These are phyloP conservation scores for Cordyceps javanica DNA, from an alignment of 2,329 filamentous ascomycete genomes.

Conservation along the genomic window DNA sequence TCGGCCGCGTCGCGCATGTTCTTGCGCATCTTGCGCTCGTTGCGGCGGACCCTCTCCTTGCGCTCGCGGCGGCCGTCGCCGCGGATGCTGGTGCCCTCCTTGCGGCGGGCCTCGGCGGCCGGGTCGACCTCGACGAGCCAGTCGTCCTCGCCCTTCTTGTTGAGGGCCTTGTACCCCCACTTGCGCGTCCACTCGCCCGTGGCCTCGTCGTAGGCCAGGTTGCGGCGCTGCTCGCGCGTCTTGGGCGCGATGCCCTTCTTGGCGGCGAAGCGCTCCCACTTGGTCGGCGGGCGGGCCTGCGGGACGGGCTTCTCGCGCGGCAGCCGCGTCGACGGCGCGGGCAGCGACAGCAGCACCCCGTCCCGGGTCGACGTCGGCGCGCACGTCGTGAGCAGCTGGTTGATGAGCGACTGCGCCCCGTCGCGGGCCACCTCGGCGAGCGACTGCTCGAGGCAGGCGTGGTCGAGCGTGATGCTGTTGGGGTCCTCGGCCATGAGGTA, in stretches of 20 bases:
- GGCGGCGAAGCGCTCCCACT: constrained; percentile 92
- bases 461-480: constrained; percentile 65
- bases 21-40: constrained; percentile 62
- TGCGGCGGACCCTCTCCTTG: constrained; percentile 64
- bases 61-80: constrained; percentile 59
- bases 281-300: constrained; percentile 73
- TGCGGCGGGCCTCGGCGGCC: constrained; percentile 57
- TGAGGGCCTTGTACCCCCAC: constrained; percentile 91
- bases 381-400: constrained; percentile 88
- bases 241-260: constrained; percentile 96
- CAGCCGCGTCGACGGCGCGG: constrained; percentile 60
- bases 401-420: constrained; percentile 85
- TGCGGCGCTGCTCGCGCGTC: constrained; percentile 65
- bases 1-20: constrained; percentile 48
- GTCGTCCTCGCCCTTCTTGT: constrained; percentile 75
- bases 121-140: constrained; percentile 92
- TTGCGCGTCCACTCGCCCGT: constrained; percentile 85
- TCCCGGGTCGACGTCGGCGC: constrained; percentile 63
- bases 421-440: constrained; percentile 75
- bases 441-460: constrained; percentile 53
- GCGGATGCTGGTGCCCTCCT: constrained; percentile 55
- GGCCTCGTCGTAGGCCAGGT: constrained; percentile 78
- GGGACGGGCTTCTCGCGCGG: constrained; percentile 93
- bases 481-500: constrained; percentile 81
- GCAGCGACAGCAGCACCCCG: constrained; percentile 75